Conservation (phyloP, 148 eudicot species). For the Camellia granthamiana region DNA sequence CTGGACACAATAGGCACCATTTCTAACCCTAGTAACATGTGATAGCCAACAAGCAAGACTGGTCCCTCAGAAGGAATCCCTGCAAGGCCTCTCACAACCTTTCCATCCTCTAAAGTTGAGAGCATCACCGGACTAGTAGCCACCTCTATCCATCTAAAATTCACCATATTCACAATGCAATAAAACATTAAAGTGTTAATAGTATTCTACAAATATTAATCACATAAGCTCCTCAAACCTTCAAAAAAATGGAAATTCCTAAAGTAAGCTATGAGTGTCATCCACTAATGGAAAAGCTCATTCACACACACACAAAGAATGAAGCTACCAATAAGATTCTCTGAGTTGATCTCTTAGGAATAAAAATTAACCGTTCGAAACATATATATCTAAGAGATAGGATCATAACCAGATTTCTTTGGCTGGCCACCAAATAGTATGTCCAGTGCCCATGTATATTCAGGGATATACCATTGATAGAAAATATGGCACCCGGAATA, state of each 20-base stretch:
- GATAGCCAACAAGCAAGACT: conserved; percentile 62
- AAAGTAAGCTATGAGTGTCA: too few species aligned
- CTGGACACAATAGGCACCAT: conserved; percentile 30
- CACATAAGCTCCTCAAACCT: too few species aligned
- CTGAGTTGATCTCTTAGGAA: neutral
- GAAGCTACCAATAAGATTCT: neutral
- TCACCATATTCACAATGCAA: neutral
- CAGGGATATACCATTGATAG: neutral
- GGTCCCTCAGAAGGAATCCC: conserved; percentile 80
- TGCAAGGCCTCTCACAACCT: conserved; percentile 57
- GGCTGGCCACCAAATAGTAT: neutral
- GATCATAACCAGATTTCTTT: neutral
- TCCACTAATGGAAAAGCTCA: too few species aligned
- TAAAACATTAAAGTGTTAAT: too few species aligned
- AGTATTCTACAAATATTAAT: too few species aligned
- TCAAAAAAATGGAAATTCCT: neutral
- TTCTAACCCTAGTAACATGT: conserved; percentile 66
- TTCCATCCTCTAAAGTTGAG: conserved; percentile 66
- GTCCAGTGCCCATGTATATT: neutral
- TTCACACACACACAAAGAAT: too few species aligned
- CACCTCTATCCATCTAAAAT: conserved; percentile 38
- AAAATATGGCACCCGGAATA: neutral
- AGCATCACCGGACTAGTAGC: conserved; percentile 57
- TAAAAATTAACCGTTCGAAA: neutral
- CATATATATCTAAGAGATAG: neutral